Evolutionary conservation across 78 protist species (phyloP).

Genomic region (Dictyostelium citrinum): DNA sequence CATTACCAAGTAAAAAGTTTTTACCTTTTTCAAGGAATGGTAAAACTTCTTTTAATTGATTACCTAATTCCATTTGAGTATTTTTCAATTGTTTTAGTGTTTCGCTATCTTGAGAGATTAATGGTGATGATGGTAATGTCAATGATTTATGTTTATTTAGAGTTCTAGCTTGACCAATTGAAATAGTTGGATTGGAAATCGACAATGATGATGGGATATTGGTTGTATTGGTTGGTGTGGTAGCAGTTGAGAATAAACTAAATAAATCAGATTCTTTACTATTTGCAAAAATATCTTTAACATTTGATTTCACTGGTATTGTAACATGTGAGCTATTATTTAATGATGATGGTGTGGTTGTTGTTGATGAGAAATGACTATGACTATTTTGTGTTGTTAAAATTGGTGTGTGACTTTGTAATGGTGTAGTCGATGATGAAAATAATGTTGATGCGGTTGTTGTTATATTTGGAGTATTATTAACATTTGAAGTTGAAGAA

Average conservation of each 20-base stretch:
- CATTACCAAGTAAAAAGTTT: background rate
- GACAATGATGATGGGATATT: background rate
- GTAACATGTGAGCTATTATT: background rate
- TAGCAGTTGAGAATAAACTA: background rate
- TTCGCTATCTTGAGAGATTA: background rate
- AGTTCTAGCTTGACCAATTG: background rate
- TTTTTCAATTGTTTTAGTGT: background rate
- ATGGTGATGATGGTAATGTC: background rate
- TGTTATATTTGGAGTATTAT: background rate
- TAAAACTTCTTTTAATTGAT: conserved; percentile 8
- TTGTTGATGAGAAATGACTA: background rate
- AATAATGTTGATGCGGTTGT: background rate
- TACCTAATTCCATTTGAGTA: conserved; percentile 11
- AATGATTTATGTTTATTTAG: background rate
- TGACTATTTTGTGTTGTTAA: background rate
- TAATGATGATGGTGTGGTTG: background rate
- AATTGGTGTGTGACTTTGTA: background rate
- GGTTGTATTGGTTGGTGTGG: background rate
- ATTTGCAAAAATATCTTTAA: background rate
- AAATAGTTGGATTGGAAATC: background rate
- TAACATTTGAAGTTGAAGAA: background rate
- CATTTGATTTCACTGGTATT: background rate
- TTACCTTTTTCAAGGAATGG: conserved; percentile 18
- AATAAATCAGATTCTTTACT: background rate
- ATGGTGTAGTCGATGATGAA: background rate